Conservation (phyloP, 2,329 filamentous ascomycete genomes). For the Cryoendolithus antarcticus region DNA sequence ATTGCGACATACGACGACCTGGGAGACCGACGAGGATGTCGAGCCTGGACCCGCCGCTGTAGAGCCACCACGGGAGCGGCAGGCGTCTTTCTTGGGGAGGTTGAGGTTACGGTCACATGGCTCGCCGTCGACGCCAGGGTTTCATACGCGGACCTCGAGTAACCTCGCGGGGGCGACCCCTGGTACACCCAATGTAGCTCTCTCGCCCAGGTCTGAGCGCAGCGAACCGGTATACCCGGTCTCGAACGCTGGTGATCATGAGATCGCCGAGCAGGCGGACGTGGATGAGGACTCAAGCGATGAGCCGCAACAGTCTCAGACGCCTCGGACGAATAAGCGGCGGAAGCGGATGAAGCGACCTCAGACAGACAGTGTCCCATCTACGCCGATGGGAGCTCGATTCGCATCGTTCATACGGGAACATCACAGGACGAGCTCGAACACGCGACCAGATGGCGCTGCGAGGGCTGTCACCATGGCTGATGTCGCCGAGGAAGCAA, state of each 20-base stretch:
- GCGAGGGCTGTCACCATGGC: constrained; percentile 39
- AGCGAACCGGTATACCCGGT: constrained; percentile 20
- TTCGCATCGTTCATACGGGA: constrained; percentile 35
- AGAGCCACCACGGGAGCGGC: constrained; percentile 7
- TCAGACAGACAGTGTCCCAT: constrained; percentile 52
- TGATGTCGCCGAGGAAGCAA: constrained; percentile 27
- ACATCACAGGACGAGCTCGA: constrained; percentile 35
- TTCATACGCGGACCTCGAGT: constrained; percentile 9
- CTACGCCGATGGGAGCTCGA: constrained; percentile 47
- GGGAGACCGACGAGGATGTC: constrained; percentile 15
- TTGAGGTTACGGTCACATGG: constrained; percentile 15
- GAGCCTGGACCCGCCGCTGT: constrained; percentile 6
- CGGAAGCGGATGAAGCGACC: constrained; percentile 43
- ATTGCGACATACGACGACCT: constrained; percentile 14
- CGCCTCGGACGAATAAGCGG: constrained; percentile 27
- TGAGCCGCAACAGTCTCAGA: constrained; percentile 4
- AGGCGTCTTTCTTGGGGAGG: constrained; percentile 18
- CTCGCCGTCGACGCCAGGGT: constrained; percentile 9
- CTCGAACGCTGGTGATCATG: constrained; percentile 40
- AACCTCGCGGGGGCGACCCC: constrained; percentile 9
- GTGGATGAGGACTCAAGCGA: constrained; percentile 51
- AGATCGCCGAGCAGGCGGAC: constrained; percentile 76
- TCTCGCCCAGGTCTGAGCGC: constrained; percentile 21
- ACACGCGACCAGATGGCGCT: constrained; percentile 47
- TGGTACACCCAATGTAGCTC: constrained; percentile 13